phyloP scores from a whole-genome alignment of 352 stramenopile genomes.

The Albugo laibachii region DNA sequence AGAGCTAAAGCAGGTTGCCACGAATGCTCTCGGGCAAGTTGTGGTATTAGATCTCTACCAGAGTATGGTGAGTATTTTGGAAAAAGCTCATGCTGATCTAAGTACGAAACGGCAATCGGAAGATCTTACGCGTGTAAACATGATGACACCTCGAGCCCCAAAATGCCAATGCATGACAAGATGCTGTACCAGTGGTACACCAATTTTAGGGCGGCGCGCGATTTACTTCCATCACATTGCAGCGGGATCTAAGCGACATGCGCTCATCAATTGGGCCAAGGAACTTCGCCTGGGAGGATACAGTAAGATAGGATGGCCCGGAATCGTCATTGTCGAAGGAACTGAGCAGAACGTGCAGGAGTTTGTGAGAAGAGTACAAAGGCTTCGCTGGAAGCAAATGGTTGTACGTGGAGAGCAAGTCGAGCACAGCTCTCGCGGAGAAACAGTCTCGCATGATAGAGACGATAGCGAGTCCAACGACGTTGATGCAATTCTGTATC shows the following conservation, averaged over 20 bases:
- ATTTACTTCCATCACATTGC: slow-evolving; percentile 81
- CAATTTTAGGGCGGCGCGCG: slow-evolving; percentile 30
- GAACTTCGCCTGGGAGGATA: slow-evolving; percentile 47
- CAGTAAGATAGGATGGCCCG: slow-evolving; percentile 70
- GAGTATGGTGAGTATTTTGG: slow-evolving; percentile 9
- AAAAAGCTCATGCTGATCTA: slow-evolving; percentile 3
- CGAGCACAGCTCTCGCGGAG: slow-evolving; percentile 2
- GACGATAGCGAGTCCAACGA: slow-evolving; percentile 9
- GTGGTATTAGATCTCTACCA: too few species aligned
- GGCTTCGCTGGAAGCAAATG: slow-evolving; percentile 67
- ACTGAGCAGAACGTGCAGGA: slow-evolving; percentile 25
- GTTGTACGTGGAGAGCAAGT: slow-evolving; percentile 54
- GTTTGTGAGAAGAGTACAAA: slow-evolving; percentile 53
- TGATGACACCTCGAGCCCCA: not conserved
- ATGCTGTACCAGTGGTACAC: not conserved
- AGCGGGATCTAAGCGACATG: slow-evolving; percentile 36
- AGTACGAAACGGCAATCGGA: slow-evolving; percentile 1
- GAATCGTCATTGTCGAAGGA: slow-evolving; percentile 55
- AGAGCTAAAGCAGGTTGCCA: too few species aligned
- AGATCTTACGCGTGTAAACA: not conserved
- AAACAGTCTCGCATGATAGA: not conserved
- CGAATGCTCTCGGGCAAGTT: too few species aligned
- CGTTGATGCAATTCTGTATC: not conserved
- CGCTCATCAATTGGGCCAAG: slow-evolving; percentile 45
- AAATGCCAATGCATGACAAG: not conserved